phyloP scores from a whole-genome alignment of 495 filamentous ascomycete genomes.

The Rusavskia elegans region DNA sequence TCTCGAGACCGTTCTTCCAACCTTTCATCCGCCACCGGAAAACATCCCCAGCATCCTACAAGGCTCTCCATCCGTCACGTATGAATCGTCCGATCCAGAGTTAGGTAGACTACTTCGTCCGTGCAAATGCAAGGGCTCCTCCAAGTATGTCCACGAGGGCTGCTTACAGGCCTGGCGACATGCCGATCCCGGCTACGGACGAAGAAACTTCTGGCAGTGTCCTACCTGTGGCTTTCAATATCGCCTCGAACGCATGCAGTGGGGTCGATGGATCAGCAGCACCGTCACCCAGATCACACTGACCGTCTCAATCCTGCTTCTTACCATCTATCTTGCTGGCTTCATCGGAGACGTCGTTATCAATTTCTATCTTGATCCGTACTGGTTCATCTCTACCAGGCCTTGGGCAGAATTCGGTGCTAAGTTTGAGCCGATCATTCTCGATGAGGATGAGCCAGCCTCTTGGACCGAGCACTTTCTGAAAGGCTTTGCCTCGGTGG shows the following conservation, averaged over 20 bases:
- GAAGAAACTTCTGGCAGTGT: conserved; percentile 69
- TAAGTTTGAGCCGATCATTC: conserved; percentile 12
- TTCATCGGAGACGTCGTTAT: conserved; percentile 91
- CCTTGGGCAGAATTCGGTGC: conserved; percentile 9
- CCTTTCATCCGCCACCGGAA: conserved; percentile 47
- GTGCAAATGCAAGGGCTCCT: conserved; percentile 83
- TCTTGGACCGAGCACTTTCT: conserved; percentile 71
- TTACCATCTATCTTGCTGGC: conserved; percentile 62
- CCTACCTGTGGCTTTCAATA: conserved; percentile 81
- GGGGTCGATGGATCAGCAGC: conserved; percentile 60
- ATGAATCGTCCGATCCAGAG: conserved; percentile 60
- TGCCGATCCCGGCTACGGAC: conserved; percentile 47
- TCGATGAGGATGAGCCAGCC: conserved; percentile 27
- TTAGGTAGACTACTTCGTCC: conserved; percentile 74
- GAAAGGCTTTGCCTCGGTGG: conserved; percentile 74
- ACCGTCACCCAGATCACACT: conserved; percentile 42
- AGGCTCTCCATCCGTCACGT: conserved; percentile 45
- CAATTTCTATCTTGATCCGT: conserved; percentile 67
- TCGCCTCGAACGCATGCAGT: conserved; percentile 59
- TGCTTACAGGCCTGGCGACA: conserved; percentile 80
- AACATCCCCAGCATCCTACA: conserved; percentile 47
- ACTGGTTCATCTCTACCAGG: conserved; percentile 28
- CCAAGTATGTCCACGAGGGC: conserved; percentile 89
- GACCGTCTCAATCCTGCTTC: conserved; percentile 51
- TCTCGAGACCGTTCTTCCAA: conserved; percentile 67